phyloP scores from a whole-genome alignment of 2,329 filamentous ascomycete genomes.

The Fusarium sp. region DNA sequence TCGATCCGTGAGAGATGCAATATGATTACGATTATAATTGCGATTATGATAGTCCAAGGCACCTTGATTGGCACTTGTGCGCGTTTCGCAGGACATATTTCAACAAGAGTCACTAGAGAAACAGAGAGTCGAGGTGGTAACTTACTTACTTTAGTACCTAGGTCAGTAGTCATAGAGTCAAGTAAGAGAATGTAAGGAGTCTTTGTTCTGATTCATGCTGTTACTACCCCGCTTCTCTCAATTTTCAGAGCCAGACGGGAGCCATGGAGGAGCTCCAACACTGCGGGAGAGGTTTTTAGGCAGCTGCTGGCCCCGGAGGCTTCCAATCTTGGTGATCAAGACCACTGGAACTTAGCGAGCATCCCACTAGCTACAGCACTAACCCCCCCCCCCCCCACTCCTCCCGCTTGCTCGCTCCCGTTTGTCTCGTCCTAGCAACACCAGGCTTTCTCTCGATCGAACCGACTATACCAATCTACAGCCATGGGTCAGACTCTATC shows the following conservation, averaged over 20 bases:
- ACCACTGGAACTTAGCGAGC: conserved; percentile 21
- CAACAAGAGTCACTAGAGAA: neutral
- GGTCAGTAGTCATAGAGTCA: neutral
- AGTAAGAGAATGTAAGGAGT: conserved; percentile 2
- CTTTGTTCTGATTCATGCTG: neutral
- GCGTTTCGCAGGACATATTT: too few relatives aligned
- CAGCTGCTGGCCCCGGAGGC: neutral
- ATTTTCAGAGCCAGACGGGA: conserved; percentile 6
- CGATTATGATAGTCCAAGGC: neutral
- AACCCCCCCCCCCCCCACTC: conserved; percentile 14
- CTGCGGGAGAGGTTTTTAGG: conserved; percentile 10
- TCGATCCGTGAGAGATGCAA: conserved; percentile 5
- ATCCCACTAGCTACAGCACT: conserved; percentile 12
- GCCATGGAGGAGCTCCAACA: neutral
- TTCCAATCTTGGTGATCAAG: conserved; percentile 8
- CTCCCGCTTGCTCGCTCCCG: conserved; percentile 29
- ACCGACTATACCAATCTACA: conserved; percentile 41
- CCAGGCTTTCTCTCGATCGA: conserved; percentile 49
- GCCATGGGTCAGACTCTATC: conserved; percentile 98
- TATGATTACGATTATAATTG: neutral
- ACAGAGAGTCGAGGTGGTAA: neutral
- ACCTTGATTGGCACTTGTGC: conserved; percentile 20
- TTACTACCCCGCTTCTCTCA: conserved; percentile 27
- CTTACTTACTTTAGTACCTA: too few relatives aligned
- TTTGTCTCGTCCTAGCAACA: conserved; percentile 37